Base-by-base conservation (phyloP, 2,329 filamentous ascomycete species). In the Tolypocladium sp. region DNA sequence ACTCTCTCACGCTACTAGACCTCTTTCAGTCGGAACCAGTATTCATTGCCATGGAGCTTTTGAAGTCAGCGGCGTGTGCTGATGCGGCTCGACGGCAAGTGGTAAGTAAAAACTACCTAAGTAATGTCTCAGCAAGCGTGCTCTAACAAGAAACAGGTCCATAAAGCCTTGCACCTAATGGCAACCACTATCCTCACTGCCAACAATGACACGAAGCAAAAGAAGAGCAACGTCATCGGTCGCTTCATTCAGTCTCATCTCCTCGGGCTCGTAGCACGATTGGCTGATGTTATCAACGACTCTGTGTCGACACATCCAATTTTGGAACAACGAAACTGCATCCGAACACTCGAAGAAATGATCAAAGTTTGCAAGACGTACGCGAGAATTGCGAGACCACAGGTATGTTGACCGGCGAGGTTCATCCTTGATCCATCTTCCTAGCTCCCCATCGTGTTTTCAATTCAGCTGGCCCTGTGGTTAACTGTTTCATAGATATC, bases 321-420 rank as follows among this genome's bases (percentile, higher is more conserved):
- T 70, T 67, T 80, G 54, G 92, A 97, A 69, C 91, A 92, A 67
- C 84, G 84, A 59, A 83, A 89, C 60, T 92, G 88, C 65, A 84
- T 99, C 10, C 84, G 84, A 63, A 92, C 91, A 6, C 88, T 99
- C 69, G 89, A 91, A 65, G 91, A 96, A 69, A 90, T 99, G 83
- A 88, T 97, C 56, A 84, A 79, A 58, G 78, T 95, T 55, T 89
- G 90, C 52, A 88, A 86, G 66, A 80, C 80, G 2, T 86, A 90
- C 67, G 85, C 92, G 38, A 87, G 86, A 61, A 86, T 88, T 65
- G 94, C 91, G 56, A 79, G 96, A 46, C 93, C 94, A 27, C 93
- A 97, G 78, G 90, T 91, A 73, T 65, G 79, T 73, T 35, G 22
- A 42, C 12, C 17, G 1, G 12, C 55, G 8, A 44, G 1, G 20